Conservation (phyloP, 495 filamentous ascomycete genomes). For the Bathelium albidoporum region DNA sequence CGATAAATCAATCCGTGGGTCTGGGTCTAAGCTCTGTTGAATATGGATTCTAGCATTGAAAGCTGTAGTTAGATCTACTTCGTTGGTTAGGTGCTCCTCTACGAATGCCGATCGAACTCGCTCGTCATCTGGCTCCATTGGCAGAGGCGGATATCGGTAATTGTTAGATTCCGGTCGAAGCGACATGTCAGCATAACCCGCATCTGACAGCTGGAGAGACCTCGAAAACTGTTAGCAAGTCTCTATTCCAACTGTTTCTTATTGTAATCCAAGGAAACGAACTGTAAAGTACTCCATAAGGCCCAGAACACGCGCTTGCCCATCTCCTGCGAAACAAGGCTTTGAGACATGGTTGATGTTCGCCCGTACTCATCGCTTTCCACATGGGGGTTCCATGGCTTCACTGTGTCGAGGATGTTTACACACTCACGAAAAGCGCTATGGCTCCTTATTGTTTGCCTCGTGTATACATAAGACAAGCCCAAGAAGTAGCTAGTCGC, state of each 20-base stretch:
- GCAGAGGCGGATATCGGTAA: conserved; percentile 71
- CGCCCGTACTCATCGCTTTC: conserved; percentile 23
- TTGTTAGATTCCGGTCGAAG: conserved; percentile 61
- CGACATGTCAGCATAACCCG: conserved; percentile 49
- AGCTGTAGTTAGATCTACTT: conserved; percentile 54
- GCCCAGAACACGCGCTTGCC: conserved; percentile 72
- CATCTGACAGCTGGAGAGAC: conserved; percentile 60
- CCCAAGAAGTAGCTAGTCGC: conserved; percentile 77
- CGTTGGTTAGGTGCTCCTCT: conserved; percentile 49
- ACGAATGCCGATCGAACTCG: conserved; percentile 56
- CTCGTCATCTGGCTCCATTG: conserved; percentile 68
- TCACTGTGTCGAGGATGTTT: conserved; percentile 58
- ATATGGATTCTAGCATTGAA: conserved; percentile 63
- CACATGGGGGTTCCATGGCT: conserved; percentile 42
- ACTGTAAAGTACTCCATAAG: conserved; percentile 53
- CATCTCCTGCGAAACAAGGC: conserved; percentile 68
- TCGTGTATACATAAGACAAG: conserved; percentile 57
- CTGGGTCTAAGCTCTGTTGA: conserved; percentile 30
- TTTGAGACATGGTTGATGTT: conserved; percentile 31
- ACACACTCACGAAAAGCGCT: conserved; percentile 65
- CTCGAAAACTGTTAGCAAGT: conserved; percentile 24
- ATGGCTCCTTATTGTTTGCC: conserved; percentile 54
- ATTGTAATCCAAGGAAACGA: too few species aligned
- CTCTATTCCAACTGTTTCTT: too few species aligned
- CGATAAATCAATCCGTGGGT: neutral